Evolutionary conservation across 495 filamentous ascomycete species (phyloP).

Genomic region (Lasiosphaeria hispida): DNA sequence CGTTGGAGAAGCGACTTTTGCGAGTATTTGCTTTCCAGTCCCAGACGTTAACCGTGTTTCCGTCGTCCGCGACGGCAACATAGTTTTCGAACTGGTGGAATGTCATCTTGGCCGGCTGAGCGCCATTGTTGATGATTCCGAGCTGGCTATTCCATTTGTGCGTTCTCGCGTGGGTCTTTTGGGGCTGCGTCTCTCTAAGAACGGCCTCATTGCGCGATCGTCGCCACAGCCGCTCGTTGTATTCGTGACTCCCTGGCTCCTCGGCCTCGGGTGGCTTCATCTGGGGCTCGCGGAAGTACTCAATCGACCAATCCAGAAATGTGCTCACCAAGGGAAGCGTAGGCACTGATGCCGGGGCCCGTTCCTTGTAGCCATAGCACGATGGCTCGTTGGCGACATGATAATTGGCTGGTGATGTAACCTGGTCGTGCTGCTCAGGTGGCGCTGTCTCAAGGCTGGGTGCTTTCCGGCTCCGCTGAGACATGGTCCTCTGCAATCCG

Average conservation of each 20-base stretch:
- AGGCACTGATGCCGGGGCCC: constrained; percentile 53
- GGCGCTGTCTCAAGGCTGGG: constrained; percentile 62
- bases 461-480: constrained; percentile 47
- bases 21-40: constrained; percentile 78
- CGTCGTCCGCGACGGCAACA: constrained; percentile 88
- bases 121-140: constrained; percentile 79
- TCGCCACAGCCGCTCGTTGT: constrained; percentile 93
- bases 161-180: constrained; percentile 80
- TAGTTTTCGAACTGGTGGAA: constrained; percentile 99
- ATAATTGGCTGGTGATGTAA: constrained; percentile 66
- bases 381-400: constrained; percentile 72
- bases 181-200: constrained; percentile 84
- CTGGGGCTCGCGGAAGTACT: constrained; percentile 98
- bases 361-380: constrained; percentile 67
- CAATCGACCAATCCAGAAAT: constrained; percentile 93
- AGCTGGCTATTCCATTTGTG: constrained; percentile 78
- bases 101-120: constrained; percentile 85
- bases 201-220: constrained; percentile 90
- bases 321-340: constrained; percentile 72
- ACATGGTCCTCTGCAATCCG: constrained; percentile 40
- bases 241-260: constrained; percentile 94
- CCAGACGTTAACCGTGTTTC: constrained; percentile 87
- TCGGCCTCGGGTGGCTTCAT: constrained; percentile 96
- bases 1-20: constrained; percentile 85
- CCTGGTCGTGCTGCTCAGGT: constrained; percentile 75